These are phyloP conservation scores for Monosporascus sp. DNA, from an alignment of 2,329 filamentous ascomycete genomes.

Conservation along the genomic window DNA sequence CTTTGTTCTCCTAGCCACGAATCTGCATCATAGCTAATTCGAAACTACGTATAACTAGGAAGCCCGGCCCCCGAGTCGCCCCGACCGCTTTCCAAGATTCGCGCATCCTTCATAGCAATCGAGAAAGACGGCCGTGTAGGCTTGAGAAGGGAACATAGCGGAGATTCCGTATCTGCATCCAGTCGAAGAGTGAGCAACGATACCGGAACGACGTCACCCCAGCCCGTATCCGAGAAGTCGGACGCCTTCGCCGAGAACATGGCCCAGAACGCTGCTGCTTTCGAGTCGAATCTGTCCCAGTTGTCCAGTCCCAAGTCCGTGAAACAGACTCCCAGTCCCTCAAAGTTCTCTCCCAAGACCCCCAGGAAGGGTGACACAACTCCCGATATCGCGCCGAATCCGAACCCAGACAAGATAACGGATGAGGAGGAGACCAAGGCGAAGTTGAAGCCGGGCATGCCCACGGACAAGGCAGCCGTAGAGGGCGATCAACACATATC, in stretches of 20 bases:
- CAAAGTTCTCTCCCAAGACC: conserved; percentile 14
- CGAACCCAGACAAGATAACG: conserved; percentile 35
- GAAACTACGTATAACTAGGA: conserved; percentile 26
- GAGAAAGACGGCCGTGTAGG: conserved; percentile 59
- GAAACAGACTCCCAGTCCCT: conserved; percentile 2
- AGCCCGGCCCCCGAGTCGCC: conserved; percentile 42
- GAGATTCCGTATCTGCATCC: conserved; percentile 34
- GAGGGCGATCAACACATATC: conserved; percentile 11
- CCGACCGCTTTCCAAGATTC: conserved; percentile 67
- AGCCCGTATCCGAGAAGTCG: conserved; percentile 33
- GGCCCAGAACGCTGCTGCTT: conserved; percentile 20
- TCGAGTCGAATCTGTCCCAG: conserved; percentile 29
- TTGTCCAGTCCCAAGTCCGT: conserved; percentile 37
- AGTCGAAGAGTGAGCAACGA: conserved; percentile 32
- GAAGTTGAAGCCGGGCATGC: conserved; percentile 25
- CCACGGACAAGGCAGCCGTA: conserved; percentile 21
- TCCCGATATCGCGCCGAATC: conserved; percentile 26
- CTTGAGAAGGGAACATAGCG: conserved; percentile 39
- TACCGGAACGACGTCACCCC: conserved; percentile 32
- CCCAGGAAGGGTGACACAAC: conserved; percentile 12
- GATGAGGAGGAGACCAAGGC: conserved; percentile 32
- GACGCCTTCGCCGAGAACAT: conserved; percentile 27
- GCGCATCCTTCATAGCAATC: conserved; percentile 69
- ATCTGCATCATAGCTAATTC: conserved; percentile 19
- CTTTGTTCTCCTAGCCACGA: not conserved